Evolutionary conservation across 192 early-diverging fungal species (phyloP).

Genomic region (Borealophlyctis nickersoniae): DNA sequence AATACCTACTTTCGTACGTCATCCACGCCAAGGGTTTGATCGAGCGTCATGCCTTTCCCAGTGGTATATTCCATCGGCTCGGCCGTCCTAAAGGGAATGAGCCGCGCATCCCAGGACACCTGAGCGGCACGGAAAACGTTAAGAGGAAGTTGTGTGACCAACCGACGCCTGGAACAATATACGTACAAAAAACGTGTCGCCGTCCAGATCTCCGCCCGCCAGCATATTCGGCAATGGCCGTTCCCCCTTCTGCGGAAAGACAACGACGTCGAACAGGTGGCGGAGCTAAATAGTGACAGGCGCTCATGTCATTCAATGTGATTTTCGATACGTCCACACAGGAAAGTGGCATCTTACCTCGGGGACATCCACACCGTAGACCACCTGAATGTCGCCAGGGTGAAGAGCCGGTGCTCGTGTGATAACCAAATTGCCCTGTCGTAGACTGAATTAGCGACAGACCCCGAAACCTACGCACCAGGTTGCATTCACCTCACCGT

Average conservation of each 20-base stretch:
- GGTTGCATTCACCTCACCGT: no score
- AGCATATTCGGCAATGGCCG: slow-evolving; percentile 74
- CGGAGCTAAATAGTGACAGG: slow-evolving; percentile 18
- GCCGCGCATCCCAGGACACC: slow-evolving; percentile 28
- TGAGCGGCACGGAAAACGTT: background rate
- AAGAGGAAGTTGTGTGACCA: background rate
- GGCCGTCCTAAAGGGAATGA: slow-evolving; percentile 10
- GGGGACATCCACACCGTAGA: slow-evolving; percentile 25
- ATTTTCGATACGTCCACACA: slow-evolving; percentile 20
- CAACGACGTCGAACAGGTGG: slow-evolving; percentile 62
- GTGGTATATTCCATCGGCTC: slow-evolving; percentile 25
- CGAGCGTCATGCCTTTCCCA: slow-evolving; percentile 1
- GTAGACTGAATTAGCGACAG: no score
- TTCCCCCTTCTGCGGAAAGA: slow-evolving; percentile 65
- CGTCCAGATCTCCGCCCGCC: slow-evolving; percentile 79
- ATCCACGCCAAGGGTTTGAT: background rate
- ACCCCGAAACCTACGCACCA: no score
- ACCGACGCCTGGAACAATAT: background rate
- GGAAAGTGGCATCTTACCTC: slow-evolving; percentile 39
- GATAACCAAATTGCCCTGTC: slow-evolving; percentile 26
- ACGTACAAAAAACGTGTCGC: slow-evolving; percentile 55
- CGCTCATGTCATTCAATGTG: slow-evolving; percentile 59
- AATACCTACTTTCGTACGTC: background rate
- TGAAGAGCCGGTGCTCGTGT: slow-evolving; percentile 35
- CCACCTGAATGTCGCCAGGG: slow-evolving; percentile 41